Percentiles rank a stretch among this genome's conserved stretches.
Evolutionary conservation across 2,329 filamentous ascomycete species (phyloP).

Genomic region (Fusarium virguliforme): DNA sequence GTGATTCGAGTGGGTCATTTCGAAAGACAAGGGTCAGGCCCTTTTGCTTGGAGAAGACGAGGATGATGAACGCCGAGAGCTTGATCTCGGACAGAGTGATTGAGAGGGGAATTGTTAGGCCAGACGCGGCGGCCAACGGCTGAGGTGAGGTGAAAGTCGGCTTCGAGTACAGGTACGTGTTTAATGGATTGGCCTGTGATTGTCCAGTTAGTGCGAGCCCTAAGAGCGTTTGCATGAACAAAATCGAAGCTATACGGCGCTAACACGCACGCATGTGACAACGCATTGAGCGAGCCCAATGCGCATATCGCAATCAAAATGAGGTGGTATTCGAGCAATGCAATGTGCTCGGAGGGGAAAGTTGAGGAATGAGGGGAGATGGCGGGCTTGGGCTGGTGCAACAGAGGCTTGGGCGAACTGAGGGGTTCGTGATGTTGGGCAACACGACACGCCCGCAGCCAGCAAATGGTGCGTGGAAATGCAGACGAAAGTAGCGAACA

Average conservation of each 20-base stretch:
- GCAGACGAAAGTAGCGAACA: background rate
- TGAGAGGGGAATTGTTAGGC: constrained; percentile 96
- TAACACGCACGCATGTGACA: constrained; percentile 25
- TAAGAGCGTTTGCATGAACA: constrained; percentile 39
- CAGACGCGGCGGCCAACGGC: constrained; percentile 90
- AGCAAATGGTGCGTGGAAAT: constrained; percentile 5
- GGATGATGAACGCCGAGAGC: constrained; percentile 94
- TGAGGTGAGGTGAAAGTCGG: constrained; percentile 93
- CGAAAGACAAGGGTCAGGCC: constrained; percentile 96
- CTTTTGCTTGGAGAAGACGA: constrained; percentile 98
- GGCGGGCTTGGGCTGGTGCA: constrained; percentile 22
- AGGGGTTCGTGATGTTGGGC: constrained; percentile 11
- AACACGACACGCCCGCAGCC: constrained; percentile 10
- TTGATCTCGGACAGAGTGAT: constrained; percentile 97
- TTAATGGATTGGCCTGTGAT: constrained; percentile 88
- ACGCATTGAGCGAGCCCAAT: constrained; percentile 25
- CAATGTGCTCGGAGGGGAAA: constrained; percentile 11
- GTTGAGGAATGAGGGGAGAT: constrained; percentile 15
- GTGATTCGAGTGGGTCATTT: constrained; percentile 96
- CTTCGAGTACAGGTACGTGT: constrained; percentile 94
- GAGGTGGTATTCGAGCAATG: constrained; percentile 30
- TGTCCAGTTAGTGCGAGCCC: constrained; percentile 64
- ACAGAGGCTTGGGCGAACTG: constrained; percentile 14
- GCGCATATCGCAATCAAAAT: constrained; percentile 37
- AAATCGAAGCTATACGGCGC: constrained; percentile 34